These are phyloP conservation scores for Penicillium flavigenum DNA, from an alignment of 495 filamentous ascomycete genomes.

Conservation along the genomic window DNA sequence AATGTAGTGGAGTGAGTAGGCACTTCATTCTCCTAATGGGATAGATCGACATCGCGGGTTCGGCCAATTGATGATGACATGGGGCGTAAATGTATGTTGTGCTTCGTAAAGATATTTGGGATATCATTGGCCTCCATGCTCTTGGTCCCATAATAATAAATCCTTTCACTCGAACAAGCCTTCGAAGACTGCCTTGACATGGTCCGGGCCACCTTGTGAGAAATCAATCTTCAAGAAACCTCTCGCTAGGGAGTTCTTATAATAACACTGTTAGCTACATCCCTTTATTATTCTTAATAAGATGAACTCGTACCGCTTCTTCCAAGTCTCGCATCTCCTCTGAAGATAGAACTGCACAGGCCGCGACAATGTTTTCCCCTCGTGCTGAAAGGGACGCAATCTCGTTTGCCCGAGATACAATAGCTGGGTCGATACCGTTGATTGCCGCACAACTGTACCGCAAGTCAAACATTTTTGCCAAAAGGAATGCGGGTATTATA, in stretches of 20 bases:
- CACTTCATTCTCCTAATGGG: slow-evolving; percentile 11
- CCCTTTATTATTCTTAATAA: neutral
- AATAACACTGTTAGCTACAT: slow-evolving; percentile 6
- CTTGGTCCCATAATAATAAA: neutral
- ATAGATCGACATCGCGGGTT: slow-evolving; percentile 11
- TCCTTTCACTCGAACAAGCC: slow-evolving; percentile 22
- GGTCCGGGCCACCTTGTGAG: slow-evolving; percentile 11
- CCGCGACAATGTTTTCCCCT: slow-evolving; percentile 73
- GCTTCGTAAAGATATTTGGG: neutral
- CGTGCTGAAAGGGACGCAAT: slow-evolving; percentile 66
- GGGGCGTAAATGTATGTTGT: neutral
- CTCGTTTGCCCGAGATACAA: slow-evolving; percentile 75
- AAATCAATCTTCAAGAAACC: slow-evolving; percentile 36
- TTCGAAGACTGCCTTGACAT: slow-evolving; percentile 23
- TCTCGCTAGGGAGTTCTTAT: slow-evolving; percentile 37
- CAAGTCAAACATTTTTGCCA: neutral
- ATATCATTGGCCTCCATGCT: neutral
- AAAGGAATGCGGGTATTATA: neutral
- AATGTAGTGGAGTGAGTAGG: neutral
- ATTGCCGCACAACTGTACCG: slow-evolving; percentile 70
- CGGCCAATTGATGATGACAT: slow-evolving; percentile 9
- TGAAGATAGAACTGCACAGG: slow-evolving; percentile 62
- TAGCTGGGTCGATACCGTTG: slow-evolving; percentile 71
- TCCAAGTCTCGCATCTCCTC: slow-evolving; percentile 61
- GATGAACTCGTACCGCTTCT: slow-evolving; percentile 50